phyloP scores from a whole-genome alignment of 2,329 filamentous ascomycete species.

The Colletotrichum paranaense region DNA sequence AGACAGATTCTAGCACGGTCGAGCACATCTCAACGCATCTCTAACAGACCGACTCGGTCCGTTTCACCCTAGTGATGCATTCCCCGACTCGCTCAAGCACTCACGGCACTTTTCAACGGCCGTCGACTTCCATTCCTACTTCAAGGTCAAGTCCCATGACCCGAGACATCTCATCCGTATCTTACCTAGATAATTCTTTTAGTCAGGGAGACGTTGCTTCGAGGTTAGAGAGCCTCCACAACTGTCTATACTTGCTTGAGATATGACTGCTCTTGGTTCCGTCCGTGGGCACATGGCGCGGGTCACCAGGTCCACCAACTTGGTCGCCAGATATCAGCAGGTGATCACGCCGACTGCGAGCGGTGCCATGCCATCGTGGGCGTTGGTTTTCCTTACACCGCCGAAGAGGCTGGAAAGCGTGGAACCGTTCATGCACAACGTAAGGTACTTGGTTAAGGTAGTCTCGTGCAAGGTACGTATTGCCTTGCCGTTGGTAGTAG shows the following conservation, averaged over 20 bases:
- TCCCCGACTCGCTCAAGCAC: constrained; percentile 11
- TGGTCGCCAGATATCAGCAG: constrained; percentile 18
- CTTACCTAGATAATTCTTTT: no score
- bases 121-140: not conserved
- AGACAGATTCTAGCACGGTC: constrained; percentile 13
- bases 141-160: not conserved
- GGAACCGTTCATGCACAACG: not conserved
- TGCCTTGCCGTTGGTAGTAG: not conserved
- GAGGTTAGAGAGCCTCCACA: not conserved
- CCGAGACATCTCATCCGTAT: constrained; percentile 3
- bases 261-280: not conserved
- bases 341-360: constrained; percentile 23
- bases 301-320: constrained; percentile 26
- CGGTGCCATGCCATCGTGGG: constrained; percentile 19
- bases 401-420: not conserved
- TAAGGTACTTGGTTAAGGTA: not conserved
- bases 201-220: not conserved
- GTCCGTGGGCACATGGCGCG: constrained; percentile 1
- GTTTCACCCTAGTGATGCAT: constrained; percentile 31
- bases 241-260: not conserved
- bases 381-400: constrained; percentile 1
- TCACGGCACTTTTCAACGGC: constrained; percentile 12
- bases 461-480: not conserved
- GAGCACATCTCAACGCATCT: constrained; percentile 21
- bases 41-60: constrained; percentile 21